Conservation (phyloP, 768 basidiomycete genomes). For the Saitozyma sp. region DNA sequence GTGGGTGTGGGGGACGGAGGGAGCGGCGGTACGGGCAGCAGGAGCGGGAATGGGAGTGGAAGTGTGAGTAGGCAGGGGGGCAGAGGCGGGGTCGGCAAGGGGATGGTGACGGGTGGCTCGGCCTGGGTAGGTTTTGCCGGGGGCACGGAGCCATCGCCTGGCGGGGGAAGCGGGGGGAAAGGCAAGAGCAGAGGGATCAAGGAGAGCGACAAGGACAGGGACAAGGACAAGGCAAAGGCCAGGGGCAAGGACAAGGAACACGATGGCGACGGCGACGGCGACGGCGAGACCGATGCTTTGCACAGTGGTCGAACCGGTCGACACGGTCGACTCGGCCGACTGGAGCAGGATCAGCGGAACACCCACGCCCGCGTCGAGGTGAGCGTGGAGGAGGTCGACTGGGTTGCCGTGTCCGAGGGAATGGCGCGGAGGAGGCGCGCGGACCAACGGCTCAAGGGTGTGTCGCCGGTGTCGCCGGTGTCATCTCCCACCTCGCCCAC, state of each 20-base stretch:
- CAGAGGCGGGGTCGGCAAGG: neutral
- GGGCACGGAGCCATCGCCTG: too few relatives aligned
- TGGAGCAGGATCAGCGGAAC: too few relatives aligned
- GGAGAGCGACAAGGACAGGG: neutral
- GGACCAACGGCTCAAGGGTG: neutral
- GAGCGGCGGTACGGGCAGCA: too few relatives aligned
- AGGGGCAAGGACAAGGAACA: neutral
- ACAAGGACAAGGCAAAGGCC: neutral
- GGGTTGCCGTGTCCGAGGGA: conserved; percentile 29
- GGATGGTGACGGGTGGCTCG: neutral
- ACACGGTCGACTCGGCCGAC: too few relatives aligned
- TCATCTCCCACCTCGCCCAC: too few relatives aligned
- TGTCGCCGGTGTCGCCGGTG: too few relatives aligned
- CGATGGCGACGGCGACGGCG: too few relatives aligned
- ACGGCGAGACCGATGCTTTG: too few relatives aligned
- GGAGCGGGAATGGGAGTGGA: too few relatives aligned
- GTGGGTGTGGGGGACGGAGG: neutral
- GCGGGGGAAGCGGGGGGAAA: neutral
- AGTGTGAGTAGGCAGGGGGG: neutral
- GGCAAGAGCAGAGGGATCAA: neutral
- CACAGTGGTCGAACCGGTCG: too few relatives aligned
- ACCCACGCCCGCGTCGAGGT: conserved; percentile 5
- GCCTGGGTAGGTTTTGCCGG: too few relatives aligned
- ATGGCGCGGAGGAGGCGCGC: neutral
- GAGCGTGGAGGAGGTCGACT: conserved; percentile 45